Evolutionary conservation across 768 basidiomycete species (phyloP), one percentile per base, ranked within the genome.

Genomic region (Gloeopeniophorella convolvens): DNA sequence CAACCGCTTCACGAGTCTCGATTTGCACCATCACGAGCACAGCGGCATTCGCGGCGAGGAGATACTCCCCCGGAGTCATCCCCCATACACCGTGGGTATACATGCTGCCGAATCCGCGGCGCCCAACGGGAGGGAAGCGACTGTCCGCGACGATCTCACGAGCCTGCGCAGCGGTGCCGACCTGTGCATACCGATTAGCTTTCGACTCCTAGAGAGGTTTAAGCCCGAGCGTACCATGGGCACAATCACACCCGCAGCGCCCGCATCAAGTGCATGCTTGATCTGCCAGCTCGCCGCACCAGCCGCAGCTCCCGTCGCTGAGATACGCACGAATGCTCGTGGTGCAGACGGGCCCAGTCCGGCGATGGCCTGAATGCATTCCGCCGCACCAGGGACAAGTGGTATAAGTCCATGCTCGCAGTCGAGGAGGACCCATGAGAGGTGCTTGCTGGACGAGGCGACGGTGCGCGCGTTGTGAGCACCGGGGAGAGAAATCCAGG

Each of bases 281-380:
- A 85, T 83, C 63, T 84, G 82, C 82, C 82, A 84, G 55, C 77
- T 57, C n/a, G n/a, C n/a, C n/a, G n/a, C n/a, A n/a, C n/a, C n/a
- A n/a, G n/a, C n/a, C n/a, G n/a, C n/a, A 43, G 61, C 62, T 21
- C 72, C 75, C 23, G 72, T 60, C 0, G 81, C 82, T 5, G 83
- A 78, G 42, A 85, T 77, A 23, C 83, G 65, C 5, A 85, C 77
- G 32, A 85, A 55, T 8, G 76, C 68, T 56, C 76, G 82, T 0
- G 79, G 78, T 2, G 73, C 74, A 26, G 59, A 55, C 2, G 60
- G 59, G 3, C 69, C 67, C 1, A 78, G 65, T 8, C 72, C 72
- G 1, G 77, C 67, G 33, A 85, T 77, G 1, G 78, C 79, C 41
- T 73, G 66, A 35, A 80, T 67, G 40, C 69, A 72, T 59, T 83